Conservation (phyloP, 2,329 filamentous ascomycete species). For the Alternaria hordeiaustralica region DNA sequence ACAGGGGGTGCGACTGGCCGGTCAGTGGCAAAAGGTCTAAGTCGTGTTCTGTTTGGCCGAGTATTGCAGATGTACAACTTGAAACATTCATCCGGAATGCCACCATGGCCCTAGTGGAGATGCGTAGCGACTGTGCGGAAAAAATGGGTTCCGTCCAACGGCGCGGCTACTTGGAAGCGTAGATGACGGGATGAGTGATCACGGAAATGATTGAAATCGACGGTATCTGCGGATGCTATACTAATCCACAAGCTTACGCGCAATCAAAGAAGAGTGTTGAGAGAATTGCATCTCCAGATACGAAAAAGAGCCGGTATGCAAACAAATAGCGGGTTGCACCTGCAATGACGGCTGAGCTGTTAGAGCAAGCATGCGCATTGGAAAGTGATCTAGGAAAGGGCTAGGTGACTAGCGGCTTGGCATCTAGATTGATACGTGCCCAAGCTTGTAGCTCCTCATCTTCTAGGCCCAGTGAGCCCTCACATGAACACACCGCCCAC, state of each 20-base stretch:
- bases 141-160: constrained; percentile 1
- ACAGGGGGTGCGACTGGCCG: neutral
- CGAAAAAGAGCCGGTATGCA: neutral
- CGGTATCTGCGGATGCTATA: neutral
- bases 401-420: neutral
- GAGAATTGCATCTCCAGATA: neutral
- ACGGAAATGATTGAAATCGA: neutral
- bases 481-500: neutral
- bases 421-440: neutral
- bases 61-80: neutral
- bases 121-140: neutral
- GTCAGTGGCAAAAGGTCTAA: neutral
- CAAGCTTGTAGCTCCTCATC: neutral
- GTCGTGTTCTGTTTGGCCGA: constrained; percentile 1
- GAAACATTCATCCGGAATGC: neutral
- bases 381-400: neutral
- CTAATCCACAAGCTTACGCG: neutral
- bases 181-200: neutral
- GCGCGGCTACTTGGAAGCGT: neutral
- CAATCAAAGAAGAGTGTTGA: neutral
- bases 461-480: neutral
- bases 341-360: neutral
- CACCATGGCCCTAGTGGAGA: neutral
- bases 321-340: neutral
- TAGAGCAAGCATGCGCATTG: neutral